These are phyloP conservation scores for Pythium plurisporium DNA, from an alignment of 352 stramenopile species.

Conservation along the genomic window DNA sequence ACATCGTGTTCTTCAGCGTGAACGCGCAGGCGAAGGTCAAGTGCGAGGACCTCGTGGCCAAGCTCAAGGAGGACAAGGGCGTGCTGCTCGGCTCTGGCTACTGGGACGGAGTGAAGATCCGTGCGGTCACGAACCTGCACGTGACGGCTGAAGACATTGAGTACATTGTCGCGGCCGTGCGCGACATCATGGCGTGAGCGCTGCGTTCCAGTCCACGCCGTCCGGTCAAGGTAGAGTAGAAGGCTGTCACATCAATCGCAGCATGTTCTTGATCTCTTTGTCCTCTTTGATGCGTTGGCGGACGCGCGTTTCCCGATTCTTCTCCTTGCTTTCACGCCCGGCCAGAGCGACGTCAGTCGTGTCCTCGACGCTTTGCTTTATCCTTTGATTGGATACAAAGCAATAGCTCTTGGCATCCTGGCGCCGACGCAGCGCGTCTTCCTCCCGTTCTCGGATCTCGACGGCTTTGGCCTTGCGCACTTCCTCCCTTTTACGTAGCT, in stretches of 20 bases:
- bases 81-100: slow-evolving; percentile 67
- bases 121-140: slow-evolving; percentile 75
- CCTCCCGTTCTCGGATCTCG: slow-evolving; percentile 28
- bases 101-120: slow-evolving; percentile 51
- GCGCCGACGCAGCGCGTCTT: slow-evolving; percentile 33
- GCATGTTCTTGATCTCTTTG: slow-evolving; percentile 67
- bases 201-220: too few species aligned
- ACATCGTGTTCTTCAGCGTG: slow-evolving; percentile 85
- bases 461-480: slow-evolving; percentile 24
- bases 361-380: slow-evolving; percentile 28
- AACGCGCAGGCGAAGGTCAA: slow-evolving; percentile 53
- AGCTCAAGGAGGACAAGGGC: slow-evolving; percentile 61
- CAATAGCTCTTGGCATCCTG: slow-evolving; percentile 67
- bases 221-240: too few species aligned
- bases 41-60: slow-evolving; percentile 41
- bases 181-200: slow-evolving; percentile 45
- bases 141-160: slow-evolving; percentile 57
- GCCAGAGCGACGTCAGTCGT: slow-evolving; percentile 19
- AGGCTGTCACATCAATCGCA: slow-evolving; percentile 41
- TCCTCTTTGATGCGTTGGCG: slow-evolving; percentile 48
- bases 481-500: slow-evolving; percentile 28
- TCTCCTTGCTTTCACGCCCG: slow-evolving; percentile 1
- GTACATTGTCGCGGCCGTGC: slow-evolving; percentile 53
- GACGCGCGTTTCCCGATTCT: slow-evolving; percentile 20
- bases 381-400: slow-evolving; percentile 54